A percentile compares a stretch with the other conserved stretches of the same genome.
Evolutionary conservation across 495 filamentous ascomycete species (phyloP).

Genomic region (Aspergillus campestris): DNA sequence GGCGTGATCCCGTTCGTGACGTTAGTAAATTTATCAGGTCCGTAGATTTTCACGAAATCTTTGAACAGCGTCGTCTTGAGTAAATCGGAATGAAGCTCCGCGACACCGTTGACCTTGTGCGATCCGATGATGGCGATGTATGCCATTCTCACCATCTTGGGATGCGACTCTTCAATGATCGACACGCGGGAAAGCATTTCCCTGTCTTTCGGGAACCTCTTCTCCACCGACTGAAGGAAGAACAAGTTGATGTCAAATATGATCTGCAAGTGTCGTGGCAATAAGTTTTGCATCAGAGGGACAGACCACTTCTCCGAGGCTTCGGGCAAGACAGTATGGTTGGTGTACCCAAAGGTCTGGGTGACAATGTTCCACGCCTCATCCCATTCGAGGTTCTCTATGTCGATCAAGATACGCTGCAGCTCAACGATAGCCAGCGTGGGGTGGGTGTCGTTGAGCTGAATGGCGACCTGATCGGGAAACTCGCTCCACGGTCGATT

Average conservation of each 20-base stretch:
- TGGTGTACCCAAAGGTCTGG: constrained; percentile 87
- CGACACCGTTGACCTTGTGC: constrained; percentile 98
- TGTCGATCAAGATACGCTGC: constrained; percentile 82
- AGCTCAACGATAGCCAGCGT: constrained; percentile 94
- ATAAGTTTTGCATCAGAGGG: constrained; percentile 79
- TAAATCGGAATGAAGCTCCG: constrained; percentile 92
- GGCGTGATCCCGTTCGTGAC: constrained; percentile 98
- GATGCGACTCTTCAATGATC: constrained; percentile 92
- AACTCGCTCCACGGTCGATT: constrained; percentile 87
- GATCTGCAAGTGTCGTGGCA: constrained; percentile 92
- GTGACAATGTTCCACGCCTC: constrained; percentile 79
- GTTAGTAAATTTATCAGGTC: constrained; percentile 94
- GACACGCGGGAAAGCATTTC: constrained; percentile 80
- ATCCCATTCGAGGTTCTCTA: constrained; percentile 88
- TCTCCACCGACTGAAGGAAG: constrained; percentile 86
- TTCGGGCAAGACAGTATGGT: constrained; percentile 95
- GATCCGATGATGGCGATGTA: constrained; percentile 91
- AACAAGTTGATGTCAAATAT: constrained; percentile 97
- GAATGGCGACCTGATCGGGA: constrained; percentile 90
- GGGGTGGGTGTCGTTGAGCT: constrained; percentile 96
- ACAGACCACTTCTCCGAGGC: constrained; percentile 99
- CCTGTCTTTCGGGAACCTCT: constrained; percentile 78
- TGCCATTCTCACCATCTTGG: constrained; percentile 98
- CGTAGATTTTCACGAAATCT: constrained; percentile 91
- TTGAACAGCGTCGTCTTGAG: constrained; percentile 99